A percentile compares a stretch with the other conserved stretches of the same genome.
phyloP scores from a whole-genome alignment of 1,284 basidiomycete genomes.

The Naganishia liquefaciens region DNA sequence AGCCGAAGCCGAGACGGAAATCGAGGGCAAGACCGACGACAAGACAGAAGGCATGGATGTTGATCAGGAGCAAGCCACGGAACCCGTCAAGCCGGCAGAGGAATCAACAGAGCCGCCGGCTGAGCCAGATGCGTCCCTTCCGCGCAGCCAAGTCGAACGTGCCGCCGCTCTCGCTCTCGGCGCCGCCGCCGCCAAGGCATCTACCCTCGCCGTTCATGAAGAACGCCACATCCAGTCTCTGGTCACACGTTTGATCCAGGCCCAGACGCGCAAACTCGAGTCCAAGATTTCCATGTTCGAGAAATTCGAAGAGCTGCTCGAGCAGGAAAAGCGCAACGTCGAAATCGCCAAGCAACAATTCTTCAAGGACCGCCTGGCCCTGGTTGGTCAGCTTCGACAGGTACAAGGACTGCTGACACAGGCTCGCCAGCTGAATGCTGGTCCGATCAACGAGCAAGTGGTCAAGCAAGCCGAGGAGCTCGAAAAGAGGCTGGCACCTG shows the following conservation, averaged over 20 bases:
- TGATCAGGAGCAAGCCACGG: slow-evolving; percentile 53
- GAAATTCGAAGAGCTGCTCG: slow-evolving; percentile 81
- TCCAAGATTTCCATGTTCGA: slow-evolving; percentile 90
- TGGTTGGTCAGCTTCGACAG: slow-evolving; percentile 44
- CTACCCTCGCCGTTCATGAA: slow-evolving; percentile 78
- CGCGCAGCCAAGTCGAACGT: slow-evolving; percentile 68
- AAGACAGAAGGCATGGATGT: slow-evolving; percentile 42
- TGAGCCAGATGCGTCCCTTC: slow-evolving; percentile 16
- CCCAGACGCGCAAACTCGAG: slow-evolving; percentile 90
- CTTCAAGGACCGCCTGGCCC: slow-evolving; percentile 49
- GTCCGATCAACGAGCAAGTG: slow-evolving; percentile 17
- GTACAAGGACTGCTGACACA: slow-evolving; percentile 47
- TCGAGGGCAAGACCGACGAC: slow-evolving; percentile 45
- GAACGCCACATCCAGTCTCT: slow-evolving; percentile 77
- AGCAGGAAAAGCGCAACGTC: slow-evolving; percentile 66
- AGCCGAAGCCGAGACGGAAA: slow-evolving; percentile 14
- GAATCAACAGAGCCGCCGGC: slow-evolving; percentile 30
- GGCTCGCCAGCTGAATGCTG: slow-evolving; percentile 36
- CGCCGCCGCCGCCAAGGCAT: slow-evolving; percentile 84
- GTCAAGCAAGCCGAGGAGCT: slow-evolving; percentile 25
- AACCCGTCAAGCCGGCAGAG: slow-evolving; percentile 40
- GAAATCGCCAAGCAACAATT: slow-evolving; percentile 51
- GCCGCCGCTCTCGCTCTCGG: slow-evolving; percentile 82
- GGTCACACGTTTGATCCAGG: slow-evolving; percentile 80
- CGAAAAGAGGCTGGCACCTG: slow-evolving; percentile 10